Base-by-base conservation (phyloP, 2,329 filamentous ascomycete genomes). In the Neofusicoccum ribis region DNA sequence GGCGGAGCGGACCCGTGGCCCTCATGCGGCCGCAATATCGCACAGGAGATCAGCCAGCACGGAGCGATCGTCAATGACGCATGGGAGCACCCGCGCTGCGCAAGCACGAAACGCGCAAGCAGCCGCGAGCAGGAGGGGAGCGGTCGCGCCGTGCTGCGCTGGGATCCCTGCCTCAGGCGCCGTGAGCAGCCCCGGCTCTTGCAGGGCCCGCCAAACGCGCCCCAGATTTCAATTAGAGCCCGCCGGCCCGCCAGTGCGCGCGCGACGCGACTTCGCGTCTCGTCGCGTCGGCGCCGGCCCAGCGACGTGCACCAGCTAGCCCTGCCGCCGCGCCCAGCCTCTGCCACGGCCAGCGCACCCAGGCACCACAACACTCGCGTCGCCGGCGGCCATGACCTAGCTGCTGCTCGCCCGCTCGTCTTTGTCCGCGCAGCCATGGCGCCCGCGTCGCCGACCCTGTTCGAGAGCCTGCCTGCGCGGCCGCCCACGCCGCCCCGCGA, bases 401-500 rank as follows among this genome's bases (percentile, higher is more conserved):
- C 51, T 15, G 14, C 11, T 17, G 11, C 17, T 2, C 61, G 11
- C n/a, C 15, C 44, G 27, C 17, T 52, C 41, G 36, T 63, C 60
- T 6, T 34, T 36, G 11, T 31, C 46, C 15, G 47, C 46, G 27
- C 50, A 52, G 56, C 52, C 37, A 65, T 60, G 63, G 51, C 78
- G 77, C 75, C 76, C 71, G 75, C 74, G 67, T 75, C 74, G 66
- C 64, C 70, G 70, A 73, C 73, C 60, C 72, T 73, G 62, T 78
- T 85, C 70, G 77, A 82, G 65, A 76, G 77, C 63, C 76, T 85
- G 69, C 79, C 82, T 71, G 76, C 78, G 74, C 82, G 83, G 71
- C 85, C 84, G 67, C 85, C 84, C 17, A 87, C 84, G 71, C 84
- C 85, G 69, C 85, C 85, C 43, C 82, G 81, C 77, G 82, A 80